Evolutionary conservation across 345 rosid species (phyloP), one percentile per base, ranked within the genome.

Genomic region (Gossypium sturtianum): DNA sequence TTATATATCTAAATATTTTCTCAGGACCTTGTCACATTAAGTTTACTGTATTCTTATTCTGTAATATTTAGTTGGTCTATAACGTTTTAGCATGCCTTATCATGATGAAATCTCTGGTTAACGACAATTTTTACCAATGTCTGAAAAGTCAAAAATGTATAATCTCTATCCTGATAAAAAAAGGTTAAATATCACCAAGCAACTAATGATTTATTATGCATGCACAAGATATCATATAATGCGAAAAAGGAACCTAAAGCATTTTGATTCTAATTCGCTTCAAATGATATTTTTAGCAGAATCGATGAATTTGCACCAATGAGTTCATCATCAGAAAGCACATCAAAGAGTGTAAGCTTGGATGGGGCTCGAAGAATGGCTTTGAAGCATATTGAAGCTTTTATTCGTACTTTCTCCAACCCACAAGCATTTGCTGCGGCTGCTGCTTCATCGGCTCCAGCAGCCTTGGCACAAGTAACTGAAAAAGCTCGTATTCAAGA

Each of bases 401-500:
- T 93, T 77, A 84, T 93, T 57, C 84, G 29, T 29, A 78, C 87
- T 27, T 93, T 89, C 75, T 87, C 87, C 70, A 89, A 91, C 83
- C 89, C 85, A 49, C 92, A 87, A 62, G 85, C 93, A 69, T 93
- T 91, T 82, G 84, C 89, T 34, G 76, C 82, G 66, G 93, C 89
- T 56, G 87, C 92, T 74, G 78, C 89, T 71, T 91, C 97, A 44
- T 90, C 90, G 60, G 87, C 92, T 64, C 90, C 95, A 25, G 89
- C 95, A 66, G 84, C 93, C 74, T 79, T 93, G 81, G 83, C 89
- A n/a, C 97, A 91, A 83, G 93, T 93, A 57, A 87, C 95, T 12
- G 97, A 93, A 82, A 86, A 87, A 78, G 97, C 95, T 78, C 95
- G 92, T 43, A 91, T 93, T 79, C 98, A 83, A 83, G 98, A 93